Percentiles rank a stretch among this genome's conserved stretches.
phyloP scores from a whole-genome alignment of 768 basidiomycete genomes.

The Hirschioporus abietinus region DNA sequence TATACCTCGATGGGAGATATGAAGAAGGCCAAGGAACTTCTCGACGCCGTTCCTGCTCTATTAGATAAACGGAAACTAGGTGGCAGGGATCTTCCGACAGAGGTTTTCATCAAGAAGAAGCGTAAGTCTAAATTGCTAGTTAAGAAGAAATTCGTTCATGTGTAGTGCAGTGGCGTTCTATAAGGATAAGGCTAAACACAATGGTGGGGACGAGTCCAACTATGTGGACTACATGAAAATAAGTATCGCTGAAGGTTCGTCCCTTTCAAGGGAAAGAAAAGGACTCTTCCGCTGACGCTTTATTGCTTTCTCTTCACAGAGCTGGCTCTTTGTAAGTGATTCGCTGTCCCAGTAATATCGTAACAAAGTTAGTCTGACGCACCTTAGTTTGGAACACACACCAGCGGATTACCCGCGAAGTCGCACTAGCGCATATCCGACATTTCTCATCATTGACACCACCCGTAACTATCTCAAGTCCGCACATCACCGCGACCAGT shows the following conservation, averaged over 20 bases:
- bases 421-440: slow-evolving; percentile 56
- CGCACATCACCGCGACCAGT: slow-evolving; percentile 19
- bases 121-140: slow-evolving; percentile 34
- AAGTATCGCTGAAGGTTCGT: slow-evolving; percentile 63
- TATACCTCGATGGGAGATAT: slow-evolving; percentile 50
- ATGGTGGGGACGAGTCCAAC: slow-evolving; percentile 44
- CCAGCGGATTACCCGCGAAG: slow-evolving; percentile 45
- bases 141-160: background rate
- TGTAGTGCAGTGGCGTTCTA: slow-evolving; percentile 60
- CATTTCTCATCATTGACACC: slow-evolving; percentile 49
- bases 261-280: too few relatives aligned
- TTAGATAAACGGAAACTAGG: slow-evolving; percentile 56
- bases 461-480: slow-evolving; percentile 27
- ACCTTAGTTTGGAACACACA: slow-evolving; percentile 74
- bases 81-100: slow-evolving; percentile 69
- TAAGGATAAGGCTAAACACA: slow-evolving; percentile 55
- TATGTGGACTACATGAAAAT: slow-evolving; percentile 57
- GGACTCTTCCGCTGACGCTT: too few relatives aligned
- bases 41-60: slow-evolving; percentile 56
- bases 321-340: slow-evolving; percentile 58
- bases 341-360: background rate
- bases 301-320: slow-evolving; percentile 35
- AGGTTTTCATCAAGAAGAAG: slow-evolving; percentile 74
- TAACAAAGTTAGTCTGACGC: background rate
- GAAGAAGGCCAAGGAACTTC: slow-evolving; percentile 52